Conservation (phyloP, 306 rosid genomes). For the Bauhinia variegata region DNA sequence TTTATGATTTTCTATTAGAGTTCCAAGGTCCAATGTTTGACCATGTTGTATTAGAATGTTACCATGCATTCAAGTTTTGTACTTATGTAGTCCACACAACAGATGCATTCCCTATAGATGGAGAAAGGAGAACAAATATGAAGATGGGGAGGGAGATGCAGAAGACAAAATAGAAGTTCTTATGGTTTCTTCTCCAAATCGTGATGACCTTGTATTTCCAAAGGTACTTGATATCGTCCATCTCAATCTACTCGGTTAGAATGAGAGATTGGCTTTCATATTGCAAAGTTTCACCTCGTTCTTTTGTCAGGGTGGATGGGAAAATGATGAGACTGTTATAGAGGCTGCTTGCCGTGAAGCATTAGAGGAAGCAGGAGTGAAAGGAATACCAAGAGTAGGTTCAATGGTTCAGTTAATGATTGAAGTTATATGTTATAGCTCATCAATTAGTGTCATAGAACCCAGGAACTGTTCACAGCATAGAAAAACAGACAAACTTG, state of each 20-base stretch:
- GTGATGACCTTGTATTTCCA: conserved; percentile 80
- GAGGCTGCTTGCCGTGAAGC: conserved; percentile 95
- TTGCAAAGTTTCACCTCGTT: conserved; percentile 20
- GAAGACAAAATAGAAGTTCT: conserved; percentile 69
- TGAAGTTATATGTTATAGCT: conserved; percentile 18
- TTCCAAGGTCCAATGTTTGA: conserved; percentile 11
- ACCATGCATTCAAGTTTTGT: conserved; percentile 13
- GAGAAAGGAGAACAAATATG: too few relatives aligned
- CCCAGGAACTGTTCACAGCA: not conserved
- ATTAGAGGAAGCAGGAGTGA: conserved; percentile 88
- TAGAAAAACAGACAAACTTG: not conserved
- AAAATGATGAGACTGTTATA: conserved; percentile 75
- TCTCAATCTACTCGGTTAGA: conserved; percentile 14
- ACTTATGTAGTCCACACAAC: conserved; percentile 33
- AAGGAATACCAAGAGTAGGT: conserved; percentile 74
- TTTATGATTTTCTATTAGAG: conserved; percentile 6
- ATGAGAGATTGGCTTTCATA: conserved; percentile 8
- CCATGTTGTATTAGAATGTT: conserved; percentile 27
- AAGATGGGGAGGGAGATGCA: conserved; percentile 25
- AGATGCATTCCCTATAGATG: conserved; percentile 85
- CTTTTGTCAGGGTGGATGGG: conserved; percentile 85
- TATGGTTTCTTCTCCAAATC: conserved; percentile 88
- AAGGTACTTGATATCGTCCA: conserved; percentile 56
- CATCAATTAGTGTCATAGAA: conserved; percentile 16
- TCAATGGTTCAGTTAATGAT: conserved; percentile 26